Evolutionary conservation across 2,329 filamentous ascomycete species (phyloP).

Genomic region (Colletotrichum paranaense): DNA sequence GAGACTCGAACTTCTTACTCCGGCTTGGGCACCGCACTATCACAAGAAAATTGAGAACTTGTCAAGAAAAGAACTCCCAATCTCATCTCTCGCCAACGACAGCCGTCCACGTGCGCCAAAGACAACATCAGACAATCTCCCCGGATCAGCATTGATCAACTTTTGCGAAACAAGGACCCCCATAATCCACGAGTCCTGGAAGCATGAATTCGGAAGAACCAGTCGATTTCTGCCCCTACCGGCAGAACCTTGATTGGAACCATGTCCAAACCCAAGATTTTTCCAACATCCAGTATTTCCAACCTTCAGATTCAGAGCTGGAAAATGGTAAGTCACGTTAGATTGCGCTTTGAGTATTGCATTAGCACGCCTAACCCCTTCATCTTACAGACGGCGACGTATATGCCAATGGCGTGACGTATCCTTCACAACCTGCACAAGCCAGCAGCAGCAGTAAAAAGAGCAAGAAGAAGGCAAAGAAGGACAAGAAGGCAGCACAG

Average conservation of each 20-base stretch:
- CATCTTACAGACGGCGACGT: slow-evolving; percentile 23
- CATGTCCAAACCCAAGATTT: slow-evolving; percentile 56
- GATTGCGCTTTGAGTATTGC: not conserved
- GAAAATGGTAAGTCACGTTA: slow-evolving; percentile 28
- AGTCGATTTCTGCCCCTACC: slow-evolving; percentile 52
- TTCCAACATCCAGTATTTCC: slow-evolving; percentile 54
- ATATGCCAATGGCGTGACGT: slow-evolving; percentile 28
- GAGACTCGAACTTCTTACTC: slow-evolving; percentile 25
- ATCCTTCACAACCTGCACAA: slow-evolving; percentile 22
- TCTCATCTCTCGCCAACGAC: not conserved
- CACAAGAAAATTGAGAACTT: slow-evolving; percentile 2
- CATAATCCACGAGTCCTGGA: slow-evolving; percentile 36
- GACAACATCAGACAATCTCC: slow-evolving; percentile 14
- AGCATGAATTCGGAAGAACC: slow-evolving; percentile 55
- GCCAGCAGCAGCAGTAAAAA: slow-evolving; percentile 24
- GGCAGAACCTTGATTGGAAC: slow-evolving; percentile 51
- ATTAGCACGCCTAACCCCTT: not conserved
- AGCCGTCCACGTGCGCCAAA: not conserved
- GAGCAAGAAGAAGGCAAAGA: slow-evolving; percentile 38
- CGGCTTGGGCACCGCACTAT: slow-evolving; percentile 31
- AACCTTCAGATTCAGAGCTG: slow-evolving; percentile 52
- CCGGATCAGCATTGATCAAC: slow-evolving; percentile 29
- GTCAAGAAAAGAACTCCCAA: slow-evolving; percentile 1
- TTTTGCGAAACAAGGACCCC: slow-evolving; percentile 28
- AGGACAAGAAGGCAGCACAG: slow-evolving; percentile 27